Base-by-base conservation (phyloP, 768 basidiomycete species). In the Boletus vermiculosoides region DNA sequence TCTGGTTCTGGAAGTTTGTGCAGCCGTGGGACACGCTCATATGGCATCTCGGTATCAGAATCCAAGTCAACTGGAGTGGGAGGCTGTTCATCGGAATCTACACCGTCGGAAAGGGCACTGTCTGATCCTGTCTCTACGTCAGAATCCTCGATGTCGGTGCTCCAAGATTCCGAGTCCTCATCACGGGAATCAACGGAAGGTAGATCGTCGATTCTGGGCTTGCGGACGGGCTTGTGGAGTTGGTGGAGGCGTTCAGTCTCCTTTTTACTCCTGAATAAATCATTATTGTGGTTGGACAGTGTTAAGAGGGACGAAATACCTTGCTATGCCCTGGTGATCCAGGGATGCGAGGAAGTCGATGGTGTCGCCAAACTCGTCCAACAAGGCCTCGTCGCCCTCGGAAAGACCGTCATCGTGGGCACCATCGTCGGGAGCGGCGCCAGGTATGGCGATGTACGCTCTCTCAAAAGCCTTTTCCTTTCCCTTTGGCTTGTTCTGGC, bases 321-420 rank as follows among this genome's bases (percentile, higher is more conserved):
- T 81, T 59, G 90, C 79, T 55, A 98, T 89, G n/a, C 84, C 89
- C 63, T 83, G 84, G 58, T 81, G 79, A 71, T 98, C 93, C 52
- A 97, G 73, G 22, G 74, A 76, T 33, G 80, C 74, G 58, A 98
- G 73, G 73, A 98, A 98, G 33, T 78, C 75, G 34, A 79, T 78
- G 3, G 83, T 80, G 23, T 76, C 76, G 22, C 87, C 82, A 63
- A 85, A 90, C 62, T 86, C 82, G 53, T 82, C 75, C 25, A 92
- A 71, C 48, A 88, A 70, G n/a, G 81, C 83, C 34, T 86, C 73
- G 58, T 88, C 90, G 57, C 86, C 83, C 36, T 88, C 87, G n/a
- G 84, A 86, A 18, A 90, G 70, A 18, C 80, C 80, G 50, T 74
- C 73, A 23, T 73, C 71, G 22, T 67, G 63, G 23, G 36, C 55